Evolutionary conservation across 768 basidiomycete species (phyloP).

Genomic region (Boletus tylopilopsis): DNA sequence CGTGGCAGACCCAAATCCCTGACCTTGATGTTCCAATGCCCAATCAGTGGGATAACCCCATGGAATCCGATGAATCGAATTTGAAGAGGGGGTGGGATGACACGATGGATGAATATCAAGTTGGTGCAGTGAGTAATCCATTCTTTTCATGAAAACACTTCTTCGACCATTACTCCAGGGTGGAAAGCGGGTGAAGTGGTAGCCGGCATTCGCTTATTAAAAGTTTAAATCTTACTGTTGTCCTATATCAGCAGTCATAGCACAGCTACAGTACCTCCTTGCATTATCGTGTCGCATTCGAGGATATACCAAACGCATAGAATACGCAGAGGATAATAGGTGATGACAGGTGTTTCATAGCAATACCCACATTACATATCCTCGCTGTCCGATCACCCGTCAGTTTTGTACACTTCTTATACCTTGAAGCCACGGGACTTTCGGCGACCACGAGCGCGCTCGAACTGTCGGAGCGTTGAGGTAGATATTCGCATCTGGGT

Average conservation of each 20-base stretch:
- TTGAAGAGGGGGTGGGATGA: conserved; percentile 26
- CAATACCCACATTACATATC: conserved; percentile 34
- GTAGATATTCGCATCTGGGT: not conserved
- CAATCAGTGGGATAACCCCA: conserved; percentile 7
- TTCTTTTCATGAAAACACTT: not conserved
- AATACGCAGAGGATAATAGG: conserved; percentile 16
- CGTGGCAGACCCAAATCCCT: conserved; percentile 34
- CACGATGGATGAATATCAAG: conserved; percentile 8
- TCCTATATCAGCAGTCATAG: not conserved
- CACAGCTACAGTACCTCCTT: not conserved
- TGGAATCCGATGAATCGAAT: conserved; percentile 7
- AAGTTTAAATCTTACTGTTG: not conserved
- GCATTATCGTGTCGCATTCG: not conserved
- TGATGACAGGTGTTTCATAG: conserved; percentile 20
- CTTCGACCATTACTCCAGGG: conserved; percentile 8
- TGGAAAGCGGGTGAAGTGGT: conserved; percentile 20
- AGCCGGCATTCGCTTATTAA: not conserved
- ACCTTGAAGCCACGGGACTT: conserved; percentile 98
- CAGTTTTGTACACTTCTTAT: conserved; percentile 45
- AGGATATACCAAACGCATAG: conserved; percentile 26
- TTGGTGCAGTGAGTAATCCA: conserved; percentile 15
- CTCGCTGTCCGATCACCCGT: conserved; percentile 28
- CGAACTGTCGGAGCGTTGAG: conserved; percentile 57
- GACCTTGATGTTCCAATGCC: not conserved
- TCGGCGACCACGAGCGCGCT: conserved; percentile 97